Evolutionary conservation across 345 rosid genomes (phyloP), one percentile per base, ranked within the genome.

Genomic region (Sonneratia caseolaris): DNA sequence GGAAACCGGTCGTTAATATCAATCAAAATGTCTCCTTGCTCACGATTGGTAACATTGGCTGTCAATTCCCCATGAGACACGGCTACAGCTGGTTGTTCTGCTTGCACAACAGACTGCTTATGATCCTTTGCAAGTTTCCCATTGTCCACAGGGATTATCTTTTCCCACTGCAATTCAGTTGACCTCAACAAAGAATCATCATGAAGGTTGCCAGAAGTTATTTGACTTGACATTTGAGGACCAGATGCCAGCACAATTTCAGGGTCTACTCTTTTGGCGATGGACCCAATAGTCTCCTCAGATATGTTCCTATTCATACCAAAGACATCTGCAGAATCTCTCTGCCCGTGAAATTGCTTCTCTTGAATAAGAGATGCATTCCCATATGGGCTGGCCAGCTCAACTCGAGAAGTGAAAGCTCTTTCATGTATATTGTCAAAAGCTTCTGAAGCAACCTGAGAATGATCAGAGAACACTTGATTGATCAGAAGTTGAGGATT

Each of bases 1-100:
- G 97, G 97, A 81, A 92, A 95, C 73, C 97, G 83, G 68, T 92
- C 99, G 74, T 92, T 88, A 71, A 90, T 89, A 81, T 92, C 97
- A 71, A 92, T 91, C 69, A 88, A 82, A 78, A 95, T 90, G 82
- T 90, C 97, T 72, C 89, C 87, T 61, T 82, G 84, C 84, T 88
- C 93, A 65, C 84, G 75, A 70, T 82, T 82, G 73, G 70, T 67
- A 43, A 74, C 82, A 70, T 48, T 67, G 73, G 69, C 76, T 70
- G 79, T 72, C 70, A 82, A 73, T 75, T 82, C 79, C n/a, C 77
- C 79, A 77, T 1, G 76, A 61, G 84, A 78, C 78, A 71, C 77
- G 62, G 75, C 72, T 70, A 47, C 61, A 66, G 69, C 76, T 57
- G 78, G 77, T 73, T 57, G 64, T n/a, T 75, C 81, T 40, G 71